These are phyloP conservation scores for Candida jianshihensis DNA, from an alignment of 805 yeast genomes.

Conservation along the genomic window DNA sequence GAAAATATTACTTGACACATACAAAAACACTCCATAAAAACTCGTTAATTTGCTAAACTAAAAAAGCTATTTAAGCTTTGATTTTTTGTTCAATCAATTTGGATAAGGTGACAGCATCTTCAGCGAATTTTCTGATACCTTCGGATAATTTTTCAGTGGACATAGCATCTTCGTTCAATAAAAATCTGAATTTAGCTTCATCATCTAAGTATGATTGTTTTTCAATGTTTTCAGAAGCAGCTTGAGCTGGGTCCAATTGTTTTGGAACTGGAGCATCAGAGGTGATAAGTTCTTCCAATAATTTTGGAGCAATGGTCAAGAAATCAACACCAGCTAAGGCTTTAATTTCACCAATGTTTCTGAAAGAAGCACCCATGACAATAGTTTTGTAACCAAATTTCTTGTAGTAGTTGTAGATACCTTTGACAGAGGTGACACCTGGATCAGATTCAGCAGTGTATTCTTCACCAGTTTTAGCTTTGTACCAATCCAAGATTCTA, in stretches of 20 bases:
- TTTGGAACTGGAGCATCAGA: constrained; percentile 76
- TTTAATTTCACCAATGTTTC: constrained; percentile 92
- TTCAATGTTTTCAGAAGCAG: constrained; percentile 46
- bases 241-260: constrained; percentile 64
- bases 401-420: constrained; percentile 95
- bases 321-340: constrained; percentile 96
- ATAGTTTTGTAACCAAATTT: constrained; percentile 93
- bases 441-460: constrained; percentile 84
- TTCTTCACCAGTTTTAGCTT: constrained; percentile 84
- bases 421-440: constrained; percentile 88
- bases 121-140: constrained; percentile 96
- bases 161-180: constrained; percentile 94
- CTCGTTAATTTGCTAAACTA: no score
- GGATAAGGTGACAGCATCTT: constrained; percentile 79
- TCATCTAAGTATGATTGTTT: constrained; percentile 79
- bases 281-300: constrained; percentile 82
- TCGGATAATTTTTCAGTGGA: constrained; percentile 96
- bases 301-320: constrained; percentile 90
- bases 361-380: constrained; percentile 99
- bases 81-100: constrained; percentile 56
- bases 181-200: constrained; percentile 87
- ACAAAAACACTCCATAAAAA: no score
- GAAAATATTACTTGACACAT: background rate
- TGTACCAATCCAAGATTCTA: constrained; percentile 97
- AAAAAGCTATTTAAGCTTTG: constrained; percentile 29